Evolutionary conservation across 2,329 filamentous ascomycete species (phyloP).

Genomic region (Diplocarpon rosae): DNA sequence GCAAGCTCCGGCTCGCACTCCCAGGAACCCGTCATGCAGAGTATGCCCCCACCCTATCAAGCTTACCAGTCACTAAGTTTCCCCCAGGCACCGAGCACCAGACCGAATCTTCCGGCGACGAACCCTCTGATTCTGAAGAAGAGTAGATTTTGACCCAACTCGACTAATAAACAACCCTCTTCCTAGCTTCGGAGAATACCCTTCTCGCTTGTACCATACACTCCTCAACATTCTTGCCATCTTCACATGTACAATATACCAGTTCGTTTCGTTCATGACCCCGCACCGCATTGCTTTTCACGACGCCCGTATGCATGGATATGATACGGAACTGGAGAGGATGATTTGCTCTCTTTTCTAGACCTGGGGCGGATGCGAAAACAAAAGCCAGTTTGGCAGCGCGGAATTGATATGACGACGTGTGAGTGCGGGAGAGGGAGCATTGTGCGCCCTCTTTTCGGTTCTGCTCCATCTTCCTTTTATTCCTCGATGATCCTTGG

Average conservation of each 20-base stretch:
- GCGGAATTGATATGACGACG: too few species aligned
- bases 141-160: constrained; percentile 15
- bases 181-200: not conserved
- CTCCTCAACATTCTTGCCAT: constrained; percentile 1
- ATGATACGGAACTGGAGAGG: too few species aligned
- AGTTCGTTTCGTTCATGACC: not conserved
- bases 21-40: constrained; percentile 31
- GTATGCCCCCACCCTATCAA: constrained; percentile 13
- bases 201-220: constrained; percentile 15
- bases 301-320: not conserved
- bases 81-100: constrained; percentile 24
- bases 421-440: too few species aligned
- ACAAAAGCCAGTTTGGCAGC: too few species aligned
- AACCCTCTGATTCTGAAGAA: constrained; percentile 43
- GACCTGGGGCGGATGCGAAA: too few species aligned
- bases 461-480: too few species aligned
- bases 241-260: not conserved
- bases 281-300: not conserved
- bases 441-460: too few species aligned
- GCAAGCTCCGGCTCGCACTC: constrained; percentile 21
- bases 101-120: constrained; percentile 40
- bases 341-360: too few species aligned
- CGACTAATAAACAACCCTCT: not conserved
- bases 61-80: constrained; percentile 8
- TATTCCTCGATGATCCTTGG: too few species aligned